These are phyloP conservation scores for Malus sieversii DNA, from an alignment of 306 rosid species.

Conservation along the genomic window DNA sequence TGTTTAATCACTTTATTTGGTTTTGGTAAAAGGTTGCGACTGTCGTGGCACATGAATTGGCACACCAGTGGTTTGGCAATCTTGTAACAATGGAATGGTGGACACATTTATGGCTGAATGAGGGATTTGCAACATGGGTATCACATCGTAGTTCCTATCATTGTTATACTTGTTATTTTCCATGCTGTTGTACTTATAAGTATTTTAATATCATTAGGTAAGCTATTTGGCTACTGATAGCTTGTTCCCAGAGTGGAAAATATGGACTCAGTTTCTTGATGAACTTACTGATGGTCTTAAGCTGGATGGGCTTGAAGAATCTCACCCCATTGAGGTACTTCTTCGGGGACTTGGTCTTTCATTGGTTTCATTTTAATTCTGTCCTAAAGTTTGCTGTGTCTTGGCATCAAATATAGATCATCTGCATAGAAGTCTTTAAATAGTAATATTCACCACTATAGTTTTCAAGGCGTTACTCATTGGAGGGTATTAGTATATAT, in stretches of 20 bases:
- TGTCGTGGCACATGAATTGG: slow-evolving; percentile 92
- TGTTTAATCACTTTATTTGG: slow-evolving; percentile 16
- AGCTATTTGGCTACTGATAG: slow-evolving; percentile 84
- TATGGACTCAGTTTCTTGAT: slow-evolving; percentile 93
- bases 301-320: slow-evolving; percentile 85
- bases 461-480: not conserved
- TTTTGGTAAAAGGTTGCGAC: slow-evolving; percentile 59
- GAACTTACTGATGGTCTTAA: slow-evolving; percentile 66
- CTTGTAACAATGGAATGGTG: slow-evolving; percentile 99
- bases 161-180: not conserved
- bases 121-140: slow-evolving; percentile 99
- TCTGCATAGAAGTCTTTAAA: not conserved
- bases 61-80: slow-evolving; percentile 98
- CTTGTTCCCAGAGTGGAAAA: slow-evolving; percentile 87
- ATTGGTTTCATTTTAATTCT: not conserved
- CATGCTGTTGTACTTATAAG: not conserved
- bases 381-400: not conserved
- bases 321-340: slow-evolving; percentile 91
- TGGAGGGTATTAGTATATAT: not conserved
- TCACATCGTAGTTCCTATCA: slow-evolving; percentile 9
- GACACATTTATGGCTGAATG: slow-evolving; percentile 98
- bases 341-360: slow-evolving; percentile 3
- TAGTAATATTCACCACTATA: not conserved
- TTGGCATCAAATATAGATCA: not conserved
- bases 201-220: slow-evolving; percentile 44